Conservation (phyloP, 116 monocot species). For the Papilionanthe hybrid region DNA sequence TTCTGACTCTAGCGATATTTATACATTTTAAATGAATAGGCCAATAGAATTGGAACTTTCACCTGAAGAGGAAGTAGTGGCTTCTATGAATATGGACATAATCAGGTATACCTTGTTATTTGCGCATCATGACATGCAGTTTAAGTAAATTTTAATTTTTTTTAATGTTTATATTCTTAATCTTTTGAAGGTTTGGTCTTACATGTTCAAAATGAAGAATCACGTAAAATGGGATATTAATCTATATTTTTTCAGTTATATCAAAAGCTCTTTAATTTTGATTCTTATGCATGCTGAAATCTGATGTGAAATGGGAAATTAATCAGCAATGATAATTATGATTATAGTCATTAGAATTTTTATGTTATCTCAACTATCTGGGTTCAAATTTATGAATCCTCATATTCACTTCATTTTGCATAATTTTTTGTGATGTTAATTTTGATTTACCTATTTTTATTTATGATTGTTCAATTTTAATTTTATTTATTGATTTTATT, state of each 20-base stretch:
- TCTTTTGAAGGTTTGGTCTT: background rate
- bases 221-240: background rate
- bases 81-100: constrained; percentile 71
- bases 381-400: background rate
- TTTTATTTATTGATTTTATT: background rate
- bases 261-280: background rate
- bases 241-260: background rate
- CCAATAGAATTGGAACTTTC: constrained; percentile 88
- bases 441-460: background rate
- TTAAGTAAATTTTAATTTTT: background rate
- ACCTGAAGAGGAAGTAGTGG: constrained; percentile 88
- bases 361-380: background rate
- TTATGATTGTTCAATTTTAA: background rate
- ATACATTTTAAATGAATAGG: constrained; percentile 27
- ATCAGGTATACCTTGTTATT: constrained; percentile 57
- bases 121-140: background rate
- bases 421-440: background rate
- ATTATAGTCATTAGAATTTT: background rate
- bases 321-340: background rate
- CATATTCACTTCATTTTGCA: background rate
- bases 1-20: constrained; percentile 1
- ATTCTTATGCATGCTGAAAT: background rate
- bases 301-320: background rate
- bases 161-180: background rate
- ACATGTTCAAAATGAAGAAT: background rate